phyloP scores from a whole-genome alignment of 2,329 filamentous ascomycete species.

The Lojkania enalia region DNA sequence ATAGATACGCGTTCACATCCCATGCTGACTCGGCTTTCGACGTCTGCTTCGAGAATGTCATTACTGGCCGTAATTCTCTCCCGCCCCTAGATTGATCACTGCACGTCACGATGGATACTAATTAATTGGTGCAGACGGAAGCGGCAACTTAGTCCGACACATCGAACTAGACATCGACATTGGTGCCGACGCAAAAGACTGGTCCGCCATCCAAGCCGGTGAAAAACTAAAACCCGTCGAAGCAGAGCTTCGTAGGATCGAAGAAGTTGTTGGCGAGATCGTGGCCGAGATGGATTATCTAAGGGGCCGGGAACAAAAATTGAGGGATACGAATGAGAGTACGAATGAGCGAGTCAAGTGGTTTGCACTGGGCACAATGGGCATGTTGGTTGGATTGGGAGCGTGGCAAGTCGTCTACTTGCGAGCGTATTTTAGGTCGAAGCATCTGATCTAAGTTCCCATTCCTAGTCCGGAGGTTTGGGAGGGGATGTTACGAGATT shows the following conservation, averaged over 20 bases:
- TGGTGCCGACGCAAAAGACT: constrained; percentile 95
- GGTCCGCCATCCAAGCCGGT: constrained; percentile 91
- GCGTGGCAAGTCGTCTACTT: constrained; percentile 98
- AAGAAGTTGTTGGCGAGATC: constrained; percentile 86
- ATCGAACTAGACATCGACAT: constrained; percentile 95
- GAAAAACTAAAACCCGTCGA: constrained; percentile 99
- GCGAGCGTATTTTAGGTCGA: constrained; percentile 81
- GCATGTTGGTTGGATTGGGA: constrained; percentile 84
- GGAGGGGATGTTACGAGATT: neutral
- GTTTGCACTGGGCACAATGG: constrained; percentile 94
- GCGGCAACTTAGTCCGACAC: constrained; percentile 66
- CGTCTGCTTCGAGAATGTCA: constrained; percentile 90
- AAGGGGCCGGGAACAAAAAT: constrained; percentile 83
- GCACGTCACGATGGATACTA: too few relatives aligned
- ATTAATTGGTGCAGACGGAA: too few relatives aligned
- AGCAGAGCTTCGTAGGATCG: constrained; percentile 88
- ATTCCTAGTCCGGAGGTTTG: neutral
- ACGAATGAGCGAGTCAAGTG: constrained; percentile 98
- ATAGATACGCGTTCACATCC: constrained; percentile 90
- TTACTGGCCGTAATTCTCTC: constrained; percentile 57
- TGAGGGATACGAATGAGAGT: constrained; percentile 98
- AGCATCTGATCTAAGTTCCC: constrained; percentile 54
- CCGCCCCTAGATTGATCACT: neutral
- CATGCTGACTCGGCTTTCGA: constrained; percentile 91
- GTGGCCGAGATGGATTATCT: constrained; percentile 97